A percentile compares a stretch with the other conserved stretches of the same genome.
phyloP scores from a whole-genome alignment of 768 basidiomycete species.

The Dictyophora rubrovolvata region DNA sequence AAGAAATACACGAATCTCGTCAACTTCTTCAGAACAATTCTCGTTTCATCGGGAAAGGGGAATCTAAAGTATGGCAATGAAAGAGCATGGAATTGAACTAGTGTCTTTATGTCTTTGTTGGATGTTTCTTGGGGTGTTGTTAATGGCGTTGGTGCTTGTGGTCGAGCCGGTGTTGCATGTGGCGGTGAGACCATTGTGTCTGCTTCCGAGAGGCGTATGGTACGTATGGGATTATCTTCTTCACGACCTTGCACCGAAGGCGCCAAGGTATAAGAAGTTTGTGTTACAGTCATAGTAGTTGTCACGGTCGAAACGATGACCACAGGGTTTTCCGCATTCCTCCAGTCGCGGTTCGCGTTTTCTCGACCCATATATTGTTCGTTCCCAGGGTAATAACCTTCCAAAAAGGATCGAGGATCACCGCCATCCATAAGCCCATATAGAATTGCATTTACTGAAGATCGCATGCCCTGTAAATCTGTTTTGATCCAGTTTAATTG shows the following conservation, averaged over 20 bases:
- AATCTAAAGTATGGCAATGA: conserved; percentile 16
- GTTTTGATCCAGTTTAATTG: not conserved
- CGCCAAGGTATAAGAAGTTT: not conserved
- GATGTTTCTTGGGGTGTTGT: not conserved
- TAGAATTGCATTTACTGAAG: not conserved
- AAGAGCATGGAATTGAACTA: conserved; percentile 9
- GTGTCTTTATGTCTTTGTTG: not conserved
- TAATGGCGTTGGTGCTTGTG: not conserved
- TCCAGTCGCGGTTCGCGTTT: not conserved
- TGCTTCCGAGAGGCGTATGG: conserved; percentile 9
- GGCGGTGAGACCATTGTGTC: conserved; percentile 14
- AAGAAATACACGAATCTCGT: conserved; percentile 38
- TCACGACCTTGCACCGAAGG: not conserved
- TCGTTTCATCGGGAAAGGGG: conserved; percentile 24
- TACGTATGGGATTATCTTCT: conserved; percentile 5
- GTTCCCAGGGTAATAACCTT: not conserved
- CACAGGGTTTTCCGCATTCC: not conserved
- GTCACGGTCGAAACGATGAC: not conserved
- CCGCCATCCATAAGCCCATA: not conserved
- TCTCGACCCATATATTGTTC: not conserved
- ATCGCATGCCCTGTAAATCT: not conserved
- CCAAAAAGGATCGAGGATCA: not conserved
- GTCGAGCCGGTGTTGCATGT: not conserved
- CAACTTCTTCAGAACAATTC: conserved; percentile 24
- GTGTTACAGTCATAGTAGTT: not conserved